A percentile compares a stretch with the other conserved stretches of the same genome.
These are phyloP conservation scores for Bretschneidera sinensis DNA, from an alignment of 345 rosid genomes.

Conservation along the genomic window DNA sequence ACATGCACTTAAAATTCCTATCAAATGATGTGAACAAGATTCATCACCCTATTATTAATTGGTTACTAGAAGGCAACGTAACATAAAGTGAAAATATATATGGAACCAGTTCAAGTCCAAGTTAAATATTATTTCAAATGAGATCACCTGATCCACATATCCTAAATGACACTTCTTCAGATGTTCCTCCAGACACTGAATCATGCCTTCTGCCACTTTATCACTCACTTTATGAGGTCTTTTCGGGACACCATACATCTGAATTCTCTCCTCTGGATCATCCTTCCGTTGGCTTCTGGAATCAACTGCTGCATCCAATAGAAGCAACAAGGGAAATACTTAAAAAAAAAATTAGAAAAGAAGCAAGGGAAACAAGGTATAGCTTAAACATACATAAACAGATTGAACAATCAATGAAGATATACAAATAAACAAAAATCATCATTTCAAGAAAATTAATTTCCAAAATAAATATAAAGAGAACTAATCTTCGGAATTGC, in stretches of 20 bases:
- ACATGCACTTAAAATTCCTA: too few relatives aligned
- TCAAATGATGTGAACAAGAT: too few relatives aligned
- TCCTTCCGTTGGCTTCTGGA: conserved; percentile 38
- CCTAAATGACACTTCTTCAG: conserved; percentile 53
- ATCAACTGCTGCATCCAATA: conserved; percentile 64
- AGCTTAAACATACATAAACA: conserved; percentile 43
- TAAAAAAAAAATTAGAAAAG: too few relatives aligned
- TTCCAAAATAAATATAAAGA: neutral
- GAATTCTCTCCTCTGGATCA: conserved; percentile 14
- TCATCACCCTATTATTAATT: too few relatives aligned
- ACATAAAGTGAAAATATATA: neutral
- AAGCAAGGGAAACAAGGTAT: conserved; percentile 71
- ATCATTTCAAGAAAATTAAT: neutral
- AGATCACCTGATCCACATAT: conserved; percentile 68
- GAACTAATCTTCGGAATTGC: too few relatives aligned
- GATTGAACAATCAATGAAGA: neutral
- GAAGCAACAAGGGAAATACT: conserved; percentile 84
- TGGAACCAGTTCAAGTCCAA: neutral
- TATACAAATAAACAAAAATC: neutral
- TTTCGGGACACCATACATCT: neutral
- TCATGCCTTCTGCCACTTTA: conserved; percentile 69
- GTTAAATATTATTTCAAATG: neutral
- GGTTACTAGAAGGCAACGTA: too few relatives aligned
- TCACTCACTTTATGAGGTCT: conserved; percentile 52
- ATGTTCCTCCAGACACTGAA: conserved; percentile 82